These are phyloP conservation scores for Paramarasmius palmivorus DNA, from an alignment of 1,284 basidiomycete species.

Conservation along the genomic window DNA sequence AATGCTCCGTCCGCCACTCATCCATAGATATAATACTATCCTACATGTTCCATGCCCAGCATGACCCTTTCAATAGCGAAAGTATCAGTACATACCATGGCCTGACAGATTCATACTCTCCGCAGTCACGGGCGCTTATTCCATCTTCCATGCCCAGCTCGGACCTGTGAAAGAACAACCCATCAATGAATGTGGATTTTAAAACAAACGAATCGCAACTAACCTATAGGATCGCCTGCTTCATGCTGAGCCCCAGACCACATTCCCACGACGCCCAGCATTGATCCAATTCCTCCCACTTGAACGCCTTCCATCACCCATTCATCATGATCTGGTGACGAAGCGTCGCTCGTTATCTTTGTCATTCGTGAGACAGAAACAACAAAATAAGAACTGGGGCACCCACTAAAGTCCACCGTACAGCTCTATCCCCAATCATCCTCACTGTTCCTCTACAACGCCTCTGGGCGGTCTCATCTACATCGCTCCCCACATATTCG, in stretches of 20 bases:
- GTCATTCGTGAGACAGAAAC: constrained; percentile 7
- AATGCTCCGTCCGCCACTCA: too few species aligned
- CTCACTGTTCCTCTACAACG: constrained; percentile 45
- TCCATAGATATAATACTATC: too few species aligned
- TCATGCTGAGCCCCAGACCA: constrained; percentile 61
- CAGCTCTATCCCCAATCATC: constrained; percentile 49
- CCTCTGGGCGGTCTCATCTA: constrained; percentile 28
- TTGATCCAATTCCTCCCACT: constrained; percentile 52
- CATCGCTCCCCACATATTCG: constrained; percentile 40
- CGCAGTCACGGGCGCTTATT: not conserved
- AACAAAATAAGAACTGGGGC: not conserved
- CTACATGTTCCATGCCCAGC: too few species aligned
- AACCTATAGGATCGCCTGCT: constrained; percentile 49
- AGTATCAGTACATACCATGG: too few species aligned
- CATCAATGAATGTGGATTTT: not conserved
- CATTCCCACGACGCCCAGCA: constrained; percentile 49
- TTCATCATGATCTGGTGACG: constrained; percentile 30
- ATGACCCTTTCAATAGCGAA: too few species aligned
- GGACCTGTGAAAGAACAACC: constrained; percentile 41
- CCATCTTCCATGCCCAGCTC: constrained; percentile 59
- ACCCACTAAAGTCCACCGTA: constrained; percentile 56
- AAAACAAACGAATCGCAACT: constrained; percentile 6
- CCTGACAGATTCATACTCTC: too few species aligned
- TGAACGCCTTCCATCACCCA: constrained; percentile 61
- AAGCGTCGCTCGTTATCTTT: constrained; percentile 26